phyloP scores from a whole-genome alignment of 78 protist species.

The Dictyostelium firmibasis region DNA sequence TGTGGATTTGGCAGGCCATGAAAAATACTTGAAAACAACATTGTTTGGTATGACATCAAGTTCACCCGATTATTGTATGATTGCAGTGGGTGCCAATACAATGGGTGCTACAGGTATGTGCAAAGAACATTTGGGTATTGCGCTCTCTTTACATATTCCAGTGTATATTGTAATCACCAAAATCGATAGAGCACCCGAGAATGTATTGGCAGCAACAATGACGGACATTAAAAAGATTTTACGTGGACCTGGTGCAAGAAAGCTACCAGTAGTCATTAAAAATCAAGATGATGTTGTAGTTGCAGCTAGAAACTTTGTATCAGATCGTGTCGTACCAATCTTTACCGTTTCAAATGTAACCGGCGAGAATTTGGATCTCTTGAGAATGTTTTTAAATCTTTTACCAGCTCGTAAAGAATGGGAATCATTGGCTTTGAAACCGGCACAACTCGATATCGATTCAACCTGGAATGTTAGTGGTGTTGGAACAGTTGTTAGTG shows the following conservation, averaged over 20 bases:
- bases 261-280: conserved; percentile 88
- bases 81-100: conserved; percentile 33
- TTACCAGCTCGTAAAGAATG: conserved; percentile 85
- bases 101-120: conserved; percentile 73
- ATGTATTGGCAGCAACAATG: conserved; percentile 85
- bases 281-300: conserved; percentile 90
- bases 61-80: conserved; percentile 88
- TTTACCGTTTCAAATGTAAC: conserved; percentile 92
- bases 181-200: conserved; percentile 93
- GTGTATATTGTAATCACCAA: conserved; percentile 92
- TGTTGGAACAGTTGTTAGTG: conserved; percentile 94
- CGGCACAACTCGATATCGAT: conserved; percentile 77
- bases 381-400: conserved; percentile 89
- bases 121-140: conserved; percentile 94
- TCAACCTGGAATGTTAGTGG: conserved; percentile 73
- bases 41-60: conserved; percentile 94
- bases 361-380: conserved; percentile 87
- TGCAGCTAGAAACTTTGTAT: conserved; percentile 78
- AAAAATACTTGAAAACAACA: conserved; percentile 95
- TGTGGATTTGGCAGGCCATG: conserved; percentile 96
- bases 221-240: conserved; percentile 78
- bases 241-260: conserved; percentile 82
- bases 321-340: conserved; percentile 90
- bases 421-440: conserved; percentile 37
- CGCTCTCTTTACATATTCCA: conserved; percentile 93